Conservation (phyloP, 2,329 filamentous ascomycete genomes). For the Ophiostoma himal-ulmi region DNA sequence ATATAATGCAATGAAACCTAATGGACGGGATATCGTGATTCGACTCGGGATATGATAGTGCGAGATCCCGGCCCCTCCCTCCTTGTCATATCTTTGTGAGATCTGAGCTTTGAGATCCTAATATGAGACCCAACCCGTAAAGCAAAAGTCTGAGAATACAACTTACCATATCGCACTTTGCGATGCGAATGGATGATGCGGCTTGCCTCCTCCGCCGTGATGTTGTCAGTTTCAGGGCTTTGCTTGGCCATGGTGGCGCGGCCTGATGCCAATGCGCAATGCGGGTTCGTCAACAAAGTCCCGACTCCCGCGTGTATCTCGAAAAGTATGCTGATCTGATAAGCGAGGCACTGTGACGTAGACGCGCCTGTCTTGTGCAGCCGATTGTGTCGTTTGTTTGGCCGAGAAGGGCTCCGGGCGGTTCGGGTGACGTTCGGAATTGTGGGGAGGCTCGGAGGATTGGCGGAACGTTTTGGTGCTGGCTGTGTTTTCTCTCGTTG, state of each 20-base stretch:
- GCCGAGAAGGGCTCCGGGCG: background rate
- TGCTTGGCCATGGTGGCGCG: slow-evolving; percentile 39
- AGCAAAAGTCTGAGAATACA: background rate
- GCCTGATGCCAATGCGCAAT: background rate
- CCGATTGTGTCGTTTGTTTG: background rate
- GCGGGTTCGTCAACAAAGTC: background rate
- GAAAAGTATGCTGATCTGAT: background rate
- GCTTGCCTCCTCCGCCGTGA: slow-evolving; percentile 60
- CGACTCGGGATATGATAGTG: background rate
- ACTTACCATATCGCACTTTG: slow-evolving; percentile 62
- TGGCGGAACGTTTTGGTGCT: background rate
- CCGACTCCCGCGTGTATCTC: background rate
- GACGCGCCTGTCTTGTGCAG: background rate
- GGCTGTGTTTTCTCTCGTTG: background rate
- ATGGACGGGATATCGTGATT: background rate
- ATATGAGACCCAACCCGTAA: background rate
- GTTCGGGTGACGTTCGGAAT: slow-evolving; percentile 9
- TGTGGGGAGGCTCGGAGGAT: slow-evolving; percentile 9
- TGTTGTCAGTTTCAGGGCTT: slow-evolving; percentile 47
- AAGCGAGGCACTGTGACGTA: slow-evolving; percentile 2
- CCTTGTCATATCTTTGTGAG: background rate
- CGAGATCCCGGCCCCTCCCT: background rate
- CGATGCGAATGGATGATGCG: slow-evolving; percentile 64
- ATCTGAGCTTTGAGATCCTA: background rate
- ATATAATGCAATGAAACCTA: background rate